These are phyloP conservation scores for Combretum micranthum DNA, from an alignment of 345 rosid species.

Conservation along the genomic window DNA sequence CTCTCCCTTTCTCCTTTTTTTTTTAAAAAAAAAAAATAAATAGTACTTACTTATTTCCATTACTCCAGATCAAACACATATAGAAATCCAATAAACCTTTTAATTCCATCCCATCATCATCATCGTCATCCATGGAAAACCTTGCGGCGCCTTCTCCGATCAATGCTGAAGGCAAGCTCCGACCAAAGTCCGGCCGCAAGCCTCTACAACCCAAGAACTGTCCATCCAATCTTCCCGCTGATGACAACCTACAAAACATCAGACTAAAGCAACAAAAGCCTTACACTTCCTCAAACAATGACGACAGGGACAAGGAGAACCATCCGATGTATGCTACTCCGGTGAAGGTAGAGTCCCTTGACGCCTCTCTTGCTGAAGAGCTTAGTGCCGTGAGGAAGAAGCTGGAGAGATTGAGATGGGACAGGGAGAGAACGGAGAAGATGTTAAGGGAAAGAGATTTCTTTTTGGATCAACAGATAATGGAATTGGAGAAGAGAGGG, in stretches of 20 bases:
- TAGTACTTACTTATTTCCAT: too few species aligned
- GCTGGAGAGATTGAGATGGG: constrained; percentile 58
- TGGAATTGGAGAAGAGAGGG: constrained; percentile 43
- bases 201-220: constrained; percentile 71
- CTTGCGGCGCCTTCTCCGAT: not conserved
- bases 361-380: constrained; percentile 74
- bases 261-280: constrained; percentile 23
- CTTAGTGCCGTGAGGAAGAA: constrained; percentile 70
- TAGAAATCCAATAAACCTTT: too few species aligned
- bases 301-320: constrained; percentile 48
- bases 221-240: constrained; percentile 1
- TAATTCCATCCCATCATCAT: too few species aligned
- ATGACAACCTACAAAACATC: constrained; percentile 4
- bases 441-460: constrained; percentile 42
- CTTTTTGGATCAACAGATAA: constrained; percentile 36
- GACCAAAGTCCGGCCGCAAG: constrained; percentile 37
- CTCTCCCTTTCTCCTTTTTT: too few species aligned
- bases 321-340: constrained; percentile 1
- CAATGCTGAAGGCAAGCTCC: constrained; percentile 13
- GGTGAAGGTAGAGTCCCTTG: constrained; percentile 13
- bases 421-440: constrained; percentile 57
- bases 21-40: too few species aligned
- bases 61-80: too few species aligned
- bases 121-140: too few species aligned
- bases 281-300: constrained; percentile 6